Evolutionary conservation across 176 grass and related monocot genomes (phyloP), one percentile per base, ranked within the genome.

Genomic region (Phoenix dactylifera): DNA sequence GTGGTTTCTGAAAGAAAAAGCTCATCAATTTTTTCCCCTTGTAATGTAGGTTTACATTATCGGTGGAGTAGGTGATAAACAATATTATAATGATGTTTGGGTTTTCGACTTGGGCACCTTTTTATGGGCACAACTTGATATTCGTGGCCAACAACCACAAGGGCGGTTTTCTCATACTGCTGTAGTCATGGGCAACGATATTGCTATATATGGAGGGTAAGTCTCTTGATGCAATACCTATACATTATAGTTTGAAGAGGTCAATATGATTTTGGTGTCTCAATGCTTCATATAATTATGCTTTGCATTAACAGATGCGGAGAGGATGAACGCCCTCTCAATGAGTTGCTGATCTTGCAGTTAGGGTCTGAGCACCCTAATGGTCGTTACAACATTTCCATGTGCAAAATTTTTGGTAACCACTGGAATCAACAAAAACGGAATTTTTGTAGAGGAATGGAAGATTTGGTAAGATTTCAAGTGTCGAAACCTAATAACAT

Each of bases 61-160:
- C 16, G 93, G 93, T 52, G 93, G 93, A 76, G 93, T 98, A 64
- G 88, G 93, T 20, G 93, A 98, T 61, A 92, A 98, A 53, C 82
- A 92, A 56, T 98, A 98, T 50, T 98, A 98, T 35, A 98, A 79
- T 7, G 94, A 98, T 78, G 84, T 87, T 3, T 98, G 94, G 94
- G 69, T 98, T 83, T 82, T 93, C 59, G 94, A 98, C 83, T 64
- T 81, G 18, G 16, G 68, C 16, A 77, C 26, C 16, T 74, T 76
- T 7, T 68, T 82, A 14, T 98, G 94, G 94, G 79, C 53, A 56
- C 94, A 83, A 20, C 85, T 98, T 3, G 94, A 98, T 18, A 85
- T 76, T 16, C 84, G 82, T 16, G 94, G 94, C 51, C 88, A 90
- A 66, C 84, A 76, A 60, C 88, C 94, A 5, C 94, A 98, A 79